Evolutionary conservation across 305 asterid genomes (phyloP), one percentile per base, ranked within the genome.

Genomic region (Solanum hybrid): DNA sequence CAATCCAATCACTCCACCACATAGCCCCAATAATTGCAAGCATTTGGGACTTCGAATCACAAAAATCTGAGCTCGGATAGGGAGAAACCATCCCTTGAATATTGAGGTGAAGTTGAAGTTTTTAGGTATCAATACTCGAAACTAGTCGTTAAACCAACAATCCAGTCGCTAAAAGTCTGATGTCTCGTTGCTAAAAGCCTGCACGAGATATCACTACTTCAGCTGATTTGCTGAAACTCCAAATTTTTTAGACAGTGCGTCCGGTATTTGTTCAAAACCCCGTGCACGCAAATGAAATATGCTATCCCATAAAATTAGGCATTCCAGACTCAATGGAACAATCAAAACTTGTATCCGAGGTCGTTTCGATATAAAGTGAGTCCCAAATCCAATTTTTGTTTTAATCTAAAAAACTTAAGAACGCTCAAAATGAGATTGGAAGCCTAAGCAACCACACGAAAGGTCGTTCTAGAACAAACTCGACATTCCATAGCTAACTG

Each of bases 181-280:
- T 51, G 66, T 15, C 66, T 51, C 22, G 3, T 51, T 3, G 7
- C 66, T 51, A 51, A 51, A 51, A 15, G 66, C 66, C 3, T 51
- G 66, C 22, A 51, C 66, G n/a, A 51, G 66, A 51, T 51, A 51
- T 15, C 22, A 51, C 7, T 51, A 51, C 64, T 15, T 45, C 22
- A 0, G 22, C 1, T 51, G 0, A 45, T 51, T 0, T 51, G 64
- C 22, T 51, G 1, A 51, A 51, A 14, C 22, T 14, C n/a, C 8
- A 17, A 45, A 45, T 14, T 45, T 45, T 45, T 4, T 0, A 45
- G 7, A 45, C 22, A 0, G 8, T 14, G 22, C 2, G 8, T 45
- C 0, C 0, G 22, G 0, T 45, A 14, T 45, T 15, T 45, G 0
- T 45, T 4, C 64, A 0, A 45, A 15, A 45, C 64, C 3, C 22